These are phyloP conservation scores for Trifolium subterraneum DNA, from an alignment of 306 rosid genomes.

Conservation along the genomic window DNA sequence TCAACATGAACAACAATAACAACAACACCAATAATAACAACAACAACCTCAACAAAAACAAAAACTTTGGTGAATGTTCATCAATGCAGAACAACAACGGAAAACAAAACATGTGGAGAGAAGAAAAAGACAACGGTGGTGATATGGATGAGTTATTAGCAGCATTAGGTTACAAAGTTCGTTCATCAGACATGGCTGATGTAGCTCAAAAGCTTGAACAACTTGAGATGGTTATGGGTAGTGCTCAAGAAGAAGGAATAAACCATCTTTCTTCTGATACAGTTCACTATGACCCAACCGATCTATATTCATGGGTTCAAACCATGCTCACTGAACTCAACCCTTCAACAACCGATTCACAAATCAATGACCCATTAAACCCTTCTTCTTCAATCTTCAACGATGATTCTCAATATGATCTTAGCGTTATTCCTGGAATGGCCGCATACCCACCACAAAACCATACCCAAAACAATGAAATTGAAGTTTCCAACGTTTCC, in stretches of 20 bases:
- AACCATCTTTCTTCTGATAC: constrained; percentile 69
- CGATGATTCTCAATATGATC: constrained; percentile 83
- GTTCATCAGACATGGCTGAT: constrained; percentile 73
- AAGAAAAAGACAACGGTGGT: constrained; percentile 36
- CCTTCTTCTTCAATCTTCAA: constrained; percentile 43
- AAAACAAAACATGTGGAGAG: constrained; percentile 58
- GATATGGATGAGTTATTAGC: constrained; percentile 74
- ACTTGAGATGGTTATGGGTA: constrained; percentile 77
- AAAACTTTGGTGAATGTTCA: constrained; percentile 44
- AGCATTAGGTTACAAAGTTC: constrained; percentile 77
- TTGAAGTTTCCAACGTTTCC: not conserved
- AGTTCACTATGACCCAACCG: constrained; percentile 79
- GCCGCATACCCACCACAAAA: constrained; percentile 62
- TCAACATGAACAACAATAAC: constrained; percentile 9
- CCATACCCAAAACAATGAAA: not conserved
- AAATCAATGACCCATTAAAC: constrained; percentile 43
- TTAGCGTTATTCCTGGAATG: constrained; percentile 78
- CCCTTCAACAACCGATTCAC: constrained; percentile 33
- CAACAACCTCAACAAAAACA: not conserved
- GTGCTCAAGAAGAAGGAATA: constrained; percentile 69
- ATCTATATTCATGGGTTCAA: constrained; percentile 82
- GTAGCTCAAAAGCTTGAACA: constrained; percentile 83
- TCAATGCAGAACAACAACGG: constrained; percentile 39
- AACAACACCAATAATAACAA: not conserved
- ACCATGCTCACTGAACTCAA: constrained; percentile 76